Evolutionary conservation across 805 yeast genomes (phyloP).

Genomic region (Barnettozyma sucrosica): DNA sequence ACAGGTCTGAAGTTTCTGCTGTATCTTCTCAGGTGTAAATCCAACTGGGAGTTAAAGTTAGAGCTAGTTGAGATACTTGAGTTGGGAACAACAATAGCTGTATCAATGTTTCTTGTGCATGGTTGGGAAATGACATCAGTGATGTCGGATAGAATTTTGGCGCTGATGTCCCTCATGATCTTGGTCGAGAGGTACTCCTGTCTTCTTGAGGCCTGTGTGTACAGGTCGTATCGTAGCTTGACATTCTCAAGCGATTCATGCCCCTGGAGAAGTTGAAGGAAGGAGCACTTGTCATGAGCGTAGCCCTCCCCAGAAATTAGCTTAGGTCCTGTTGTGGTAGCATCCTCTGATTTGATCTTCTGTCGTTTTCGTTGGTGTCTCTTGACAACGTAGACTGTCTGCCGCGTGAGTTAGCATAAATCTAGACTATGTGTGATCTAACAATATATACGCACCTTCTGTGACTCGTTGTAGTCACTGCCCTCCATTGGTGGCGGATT

Average conservation of each 20-base stretch:
- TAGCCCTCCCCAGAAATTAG: constrained; percentile 17
- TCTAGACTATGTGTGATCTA: neutral
- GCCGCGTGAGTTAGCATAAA: neutral
- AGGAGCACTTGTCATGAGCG: constrained; percentile 5
- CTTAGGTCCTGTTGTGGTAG: neutral
- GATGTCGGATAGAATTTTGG: constrained; percentile 13
- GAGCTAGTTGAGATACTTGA: constrained; percentile 21
- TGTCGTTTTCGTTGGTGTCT: constrained; percentile 7
- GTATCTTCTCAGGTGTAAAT: constrained; percentile 6
- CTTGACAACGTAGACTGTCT: constrained; percentile 20
- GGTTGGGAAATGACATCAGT: constrained; percentile 6
- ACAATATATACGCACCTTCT: constrained; percentile 8
- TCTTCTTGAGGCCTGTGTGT: constrained; percentile 7
- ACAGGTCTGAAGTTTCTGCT: constrained; percentile 12
- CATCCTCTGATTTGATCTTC: constrained; percentile 3
- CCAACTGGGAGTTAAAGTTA: constrained; percentile 13
- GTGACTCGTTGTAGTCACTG: constrained; percentile 7
- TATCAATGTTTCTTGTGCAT: constrained; percentile 8
- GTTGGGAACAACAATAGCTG: constrained; percentile 18
- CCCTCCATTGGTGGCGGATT: neutral
- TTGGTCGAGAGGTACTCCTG: constrained; percentile 13
- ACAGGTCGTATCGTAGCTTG: constrained; percentile 15
- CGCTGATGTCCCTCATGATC: constrained; percentile 16
- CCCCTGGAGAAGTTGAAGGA: constrained; percentile 17
- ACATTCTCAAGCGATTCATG: constrained; percentile 14